Evolutionary conservation across 306 rosid genomes (phyloP).

Genomic region (Coriaria nepalensis): DNA sequence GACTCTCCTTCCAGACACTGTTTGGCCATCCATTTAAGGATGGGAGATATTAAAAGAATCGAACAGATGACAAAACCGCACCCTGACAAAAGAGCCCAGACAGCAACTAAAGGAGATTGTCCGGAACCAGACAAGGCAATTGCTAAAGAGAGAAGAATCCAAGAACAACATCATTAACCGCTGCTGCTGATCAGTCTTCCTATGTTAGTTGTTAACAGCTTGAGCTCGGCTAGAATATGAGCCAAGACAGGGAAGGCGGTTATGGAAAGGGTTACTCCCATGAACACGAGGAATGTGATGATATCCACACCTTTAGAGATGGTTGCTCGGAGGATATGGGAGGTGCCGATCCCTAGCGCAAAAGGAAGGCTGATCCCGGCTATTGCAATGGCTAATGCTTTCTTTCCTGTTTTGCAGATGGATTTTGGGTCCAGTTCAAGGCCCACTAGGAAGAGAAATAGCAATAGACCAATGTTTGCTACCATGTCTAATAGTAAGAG

Average conservation of each 20-base stretch:
- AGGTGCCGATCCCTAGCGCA: slow-evolving; percentile 51
- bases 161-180: slow-evolving; percentile 75
- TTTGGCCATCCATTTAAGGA: slow-evolving; percentile 49
- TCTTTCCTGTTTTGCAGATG: slow-evolving; percentile 41
- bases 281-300: slow-evolving; percentile 51
- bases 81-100: slow-evolving; percentile 68
- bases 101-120: slow-evolving; percentile 56
- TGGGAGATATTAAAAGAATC: slow-evolving; percentile 31
- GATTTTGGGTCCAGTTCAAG: slow-evolving; percentile 43
- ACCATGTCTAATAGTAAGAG: slow-evolving; percentile 45
- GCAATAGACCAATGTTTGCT: slow-evolving; percentile 61
- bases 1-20: slow-evolving; percentile 73
- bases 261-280: slow-evolving; percentile 64
- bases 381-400: slow-evolving; percentile 40
- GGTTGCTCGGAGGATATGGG: slow-evolving; percentile 30
- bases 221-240: slow-evolving; percentile 81
- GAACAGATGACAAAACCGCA: slow-evolving; percentile 38
- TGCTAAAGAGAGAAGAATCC: slow-evolving; percentile 93
- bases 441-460: slow-evolving; percentile 51
- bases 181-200: slow-evolving; percentile 88
- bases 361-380: slow-evolving; percentile 60
- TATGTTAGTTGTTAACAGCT: slow-evolving; percentile 67
- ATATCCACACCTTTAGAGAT: slow-evolving; percentile 32
- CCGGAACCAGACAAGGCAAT: slow-evolving; percentile 58
- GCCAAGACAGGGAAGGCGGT: slow-evolving; percentile 91